Conservation (phyloP, 139 green algal species). For the Chlorella sorokiniana region DNA sequence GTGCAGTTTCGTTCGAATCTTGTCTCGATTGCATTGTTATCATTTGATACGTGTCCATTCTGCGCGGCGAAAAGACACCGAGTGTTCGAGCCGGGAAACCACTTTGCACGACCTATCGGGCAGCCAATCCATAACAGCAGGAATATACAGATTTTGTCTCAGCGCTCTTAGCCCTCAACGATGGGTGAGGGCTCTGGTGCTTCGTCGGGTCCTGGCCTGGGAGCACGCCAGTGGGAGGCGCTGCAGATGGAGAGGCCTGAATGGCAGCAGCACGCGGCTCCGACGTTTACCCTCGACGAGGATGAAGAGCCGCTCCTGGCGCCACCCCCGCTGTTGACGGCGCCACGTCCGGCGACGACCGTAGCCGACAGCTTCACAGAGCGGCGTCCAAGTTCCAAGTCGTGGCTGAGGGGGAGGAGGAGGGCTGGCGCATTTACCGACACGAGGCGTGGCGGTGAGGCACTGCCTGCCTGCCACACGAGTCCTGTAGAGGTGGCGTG, state of each 20-base stretch:
- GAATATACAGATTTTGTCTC: neutral
- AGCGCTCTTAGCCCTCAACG: too few species aligned
- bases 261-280: neutral
- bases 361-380: neutral
- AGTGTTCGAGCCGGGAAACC: too few species aligned
- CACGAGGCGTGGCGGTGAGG: neutral
- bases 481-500: neutral
- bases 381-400: neutral
- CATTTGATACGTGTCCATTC: too few species aligned
- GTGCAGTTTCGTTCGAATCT: too few species aligned
- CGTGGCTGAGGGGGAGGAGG: neutral
- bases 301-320: neutral
- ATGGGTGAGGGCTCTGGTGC: too few species aligned
- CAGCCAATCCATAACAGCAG: too few species aligned
- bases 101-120: too few species aligned
- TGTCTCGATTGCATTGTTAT: too few species aligned
- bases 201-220: too few species aligned
- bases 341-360: neutral
- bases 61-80: too few species aligned
- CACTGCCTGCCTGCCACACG: neutral
- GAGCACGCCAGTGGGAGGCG: too few species aligned
- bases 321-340: neutral
- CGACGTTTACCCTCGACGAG: conserved; percentile 2
- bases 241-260: neutral
- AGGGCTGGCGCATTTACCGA: neutral